Evolutionary conservation across 129 eudicot genomes (phyloP).

Genomic region (Flaveria linearis): DNA sequence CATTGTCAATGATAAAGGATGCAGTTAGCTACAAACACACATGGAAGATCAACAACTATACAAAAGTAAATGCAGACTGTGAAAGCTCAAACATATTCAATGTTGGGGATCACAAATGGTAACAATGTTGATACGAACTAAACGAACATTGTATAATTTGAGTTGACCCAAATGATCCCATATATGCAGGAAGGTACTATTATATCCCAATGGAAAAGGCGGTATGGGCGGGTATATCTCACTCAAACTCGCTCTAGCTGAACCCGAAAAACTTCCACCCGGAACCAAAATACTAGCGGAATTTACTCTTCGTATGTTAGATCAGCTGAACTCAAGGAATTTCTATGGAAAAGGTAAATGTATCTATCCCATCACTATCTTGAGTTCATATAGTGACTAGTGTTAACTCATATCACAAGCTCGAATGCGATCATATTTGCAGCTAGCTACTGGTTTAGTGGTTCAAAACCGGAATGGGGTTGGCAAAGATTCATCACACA

Average conservation of each 20-base stretch:
- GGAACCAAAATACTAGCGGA: conserved; percentile 49
- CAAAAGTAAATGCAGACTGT: conserved; percentile 24
- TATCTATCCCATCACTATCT: too few species aligned
- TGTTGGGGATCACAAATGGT: conserved; percentile 61
- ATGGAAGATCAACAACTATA: conserved; percentile 55
- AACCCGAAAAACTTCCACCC: conserved; percentile 42
- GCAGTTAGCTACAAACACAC: conserved; percentile 44
- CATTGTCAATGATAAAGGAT: conserved; percentile 53
- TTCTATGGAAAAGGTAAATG: conserved; percentile 45
- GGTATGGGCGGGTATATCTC: conserved; percentile 41
- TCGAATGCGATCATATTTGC: conserved; percentile 17
- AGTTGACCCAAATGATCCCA: background rate
- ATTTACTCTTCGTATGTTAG: conserved; percentile 51
- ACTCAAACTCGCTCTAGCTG: conserved; percentile 44
- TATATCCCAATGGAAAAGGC: conserved; percentile 53
- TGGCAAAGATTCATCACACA: conserved; percentile 51
- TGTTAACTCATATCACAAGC: background rate
- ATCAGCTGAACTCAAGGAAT: conserved; percentile 41
- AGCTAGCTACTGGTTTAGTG: conserved; percentile 61
- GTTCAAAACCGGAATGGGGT: conserved; percentile 39
- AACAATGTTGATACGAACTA: background rate
- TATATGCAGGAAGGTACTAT: conserved; percentile 46
- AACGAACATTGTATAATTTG: background rate
- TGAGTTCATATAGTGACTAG: background rate
- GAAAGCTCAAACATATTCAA: conserved; percentile 45